Conservation (phyloP, 768 basidiomycete genomes). For the Tricholomella constricta region DNA sequence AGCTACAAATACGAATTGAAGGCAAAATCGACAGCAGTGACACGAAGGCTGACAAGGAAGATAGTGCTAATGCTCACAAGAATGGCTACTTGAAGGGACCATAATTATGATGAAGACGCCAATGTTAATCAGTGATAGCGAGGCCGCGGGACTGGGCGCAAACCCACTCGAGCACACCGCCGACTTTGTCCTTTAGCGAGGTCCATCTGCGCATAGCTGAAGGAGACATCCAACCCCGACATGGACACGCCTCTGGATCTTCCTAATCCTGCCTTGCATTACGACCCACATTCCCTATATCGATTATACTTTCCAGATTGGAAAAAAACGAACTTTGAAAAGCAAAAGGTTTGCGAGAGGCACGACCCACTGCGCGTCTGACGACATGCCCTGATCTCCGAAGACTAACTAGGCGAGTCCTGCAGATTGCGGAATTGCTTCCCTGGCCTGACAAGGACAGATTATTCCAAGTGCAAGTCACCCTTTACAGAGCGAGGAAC, state of each 20-base stretch:
- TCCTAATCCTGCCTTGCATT: too few species aligned
- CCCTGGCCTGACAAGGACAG: slow-evolving; percentile 82
- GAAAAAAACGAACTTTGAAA: too few species aligned
- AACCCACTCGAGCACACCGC: neutral
- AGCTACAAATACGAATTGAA: too few species aligned
- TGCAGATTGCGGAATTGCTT: slow-evolving; percentile 92
- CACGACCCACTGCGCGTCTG: slow-evolving; percentile 83
- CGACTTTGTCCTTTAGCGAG: neutral
- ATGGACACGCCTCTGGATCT: too few species aligned
- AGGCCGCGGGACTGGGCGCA: too few species aligned
- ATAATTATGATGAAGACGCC: neutral
- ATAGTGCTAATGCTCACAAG: neutral
- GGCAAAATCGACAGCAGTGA: neutral
- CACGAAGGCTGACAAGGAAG: neutral
- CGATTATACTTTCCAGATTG: too few species aligned
- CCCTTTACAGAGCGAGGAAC: slow-evolving; percentile 62
- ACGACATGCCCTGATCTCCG: slow-evolving; percentile 84
- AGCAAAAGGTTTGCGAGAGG: slow-evolving; percentile 75
- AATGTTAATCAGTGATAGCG: too few species aligned
- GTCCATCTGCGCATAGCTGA: slow-evolving; percentile 6
- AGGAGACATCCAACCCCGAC: slow-evolving; percentile 4
- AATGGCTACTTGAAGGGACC: neutral
- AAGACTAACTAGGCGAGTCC: slow-evolving; percentile 91
- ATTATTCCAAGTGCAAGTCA: slow-evolving; percentile 80
- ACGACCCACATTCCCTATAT: too few species aligned